Evolutionary conservation across 1,139 yeast species (phyloP), one percentile per base, ranked within the genome.

Genomic region (Debaryomycetaceae sp.): DNA sequence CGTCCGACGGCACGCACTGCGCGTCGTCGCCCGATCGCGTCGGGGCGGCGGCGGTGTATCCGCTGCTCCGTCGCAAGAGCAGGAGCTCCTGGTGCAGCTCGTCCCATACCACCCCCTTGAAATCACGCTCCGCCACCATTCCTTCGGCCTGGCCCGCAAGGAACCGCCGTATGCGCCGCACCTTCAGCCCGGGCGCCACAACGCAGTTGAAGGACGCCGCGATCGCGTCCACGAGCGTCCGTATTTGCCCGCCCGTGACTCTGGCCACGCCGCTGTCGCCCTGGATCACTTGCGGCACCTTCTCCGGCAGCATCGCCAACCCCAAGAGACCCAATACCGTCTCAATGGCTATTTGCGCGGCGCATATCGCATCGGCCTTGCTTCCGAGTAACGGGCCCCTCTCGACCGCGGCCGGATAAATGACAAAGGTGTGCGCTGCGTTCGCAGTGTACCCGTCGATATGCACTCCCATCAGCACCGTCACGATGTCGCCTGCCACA

Each of bases 101-200:
- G 32, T 77, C 73, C 97, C 98, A 90, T 22, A 71, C 82, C 30
- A 86, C 92, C 47, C 95, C 96, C 56, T 86, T 85, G 55, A 78
- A 80, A 43, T 86, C 96, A 47, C 78, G 73, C 58, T 90, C 97
- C 27, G 87, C 90, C 38, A 87, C 93, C 34, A 83, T 68, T 45
- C 85, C 85, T 45, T 83, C 94, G 36, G 87, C 79, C 62, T 90
- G 98, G 31, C 98, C 98, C 20, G 95, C 94, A 49, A 90, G 72
- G 48, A 87, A 90, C 49, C 97, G 73, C 62, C 95, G 74, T 36
- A 87, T 68, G 53, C 95, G 72, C 59, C 98, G 77, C 25, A 90
- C 81, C 51, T 85, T 78, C 25, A 95, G 81, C 1, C 95, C 95
- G 25, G 97, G 97, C 25, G 81, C 82, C 35, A 90, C 85, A 31